These are phyloP conservation scores for Aspergillus neoniger DNA, from an alignment of 2,329 filamentous ascomycete species.

Conservation along the genomic window DNA sequence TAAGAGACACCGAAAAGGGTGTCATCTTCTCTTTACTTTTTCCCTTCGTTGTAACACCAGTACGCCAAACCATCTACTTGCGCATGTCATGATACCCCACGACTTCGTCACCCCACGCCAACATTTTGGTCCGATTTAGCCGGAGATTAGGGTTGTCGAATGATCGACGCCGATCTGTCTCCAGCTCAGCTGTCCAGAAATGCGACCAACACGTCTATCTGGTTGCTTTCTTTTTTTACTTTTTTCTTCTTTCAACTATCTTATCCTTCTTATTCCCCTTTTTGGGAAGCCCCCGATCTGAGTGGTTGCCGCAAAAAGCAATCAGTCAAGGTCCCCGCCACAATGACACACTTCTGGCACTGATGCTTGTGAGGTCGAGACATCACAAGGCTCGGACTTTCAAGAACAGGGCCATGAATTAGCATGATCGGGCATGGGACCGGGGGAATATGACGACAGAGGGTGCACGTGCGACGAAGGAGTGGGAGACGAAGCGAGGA, in stretches of 20 bases:
- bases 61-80: neutral
- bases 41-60: constrained; percentile 3
- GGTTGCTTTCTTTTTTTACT: constrained; percentile 8
- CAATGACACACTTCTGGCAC: neutral
- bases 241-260: neutral
- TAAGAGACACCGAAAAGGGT: constrained; percentile 4
- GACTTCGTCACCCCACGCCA: constrained; percentile 8
- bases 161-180: constrained; percentile 12
- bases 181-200: neutral
- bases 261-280: neutral
- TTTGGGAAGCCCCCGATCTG: neutral
- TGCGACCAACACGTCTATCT: constrained; percentile 5
- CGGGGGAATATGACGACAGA: constrained; percentile 7
- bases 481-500: neutral
- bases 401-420: constrained; percentile 1
- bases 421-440: neutral
- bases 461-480: constrained; percentile 3
- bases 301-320: neutral
- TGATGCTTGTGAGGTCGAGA: neutral
- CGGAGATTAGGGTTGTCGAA: constrained; percentile 11
- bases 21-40: neutral
- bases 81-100: constrained; percentile 13
- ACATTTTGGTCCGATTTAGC: constrained; percentile 1
- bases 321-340: neutral
- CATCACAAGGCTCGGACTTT: constrained; percentile 9